phyloP scores from a whole-genome alignment of 2,329 filamentous ascomycete species.

The Sclerotinia sclerotiorum region DNA sequence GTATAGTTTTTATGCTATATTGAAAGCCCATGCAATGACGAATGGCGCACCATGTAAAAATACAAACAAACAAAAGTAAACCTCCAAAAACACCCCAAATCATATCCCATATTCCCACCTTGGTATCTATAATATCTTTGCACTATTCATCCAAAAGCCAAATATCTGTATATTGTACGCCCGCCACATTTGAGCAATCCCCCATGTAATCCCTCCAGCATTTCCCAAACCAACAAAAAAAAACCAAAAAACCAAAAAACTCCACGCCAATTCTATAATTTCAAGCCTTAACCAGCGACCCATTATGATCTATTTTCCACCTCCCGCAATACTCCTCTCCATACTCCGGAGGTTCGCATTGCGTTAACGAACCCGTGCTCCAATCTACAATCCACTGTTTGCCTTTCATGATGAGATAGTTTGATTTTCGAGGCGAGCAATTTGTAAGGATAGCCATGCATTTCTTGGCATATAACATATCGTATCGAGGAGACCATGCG shows the following conservation, averaged over 20 bases:
- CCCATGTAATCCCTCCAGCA: neutral
- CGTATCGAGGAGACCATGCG: constrained; percentile 55
- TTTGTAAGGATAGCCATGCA: constrained; percentile 60
- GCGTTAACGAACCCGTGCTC: constrained; percentile 55
- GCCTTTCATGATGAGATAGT: constrained; percentile 56
- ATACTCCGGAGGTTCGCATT: constrained; percentile 55
- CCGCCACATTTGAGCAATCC: neutral
- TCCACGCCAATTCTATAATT: constrained; percentile 3
- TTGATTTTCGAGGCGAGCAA: constrained; percentile 57
- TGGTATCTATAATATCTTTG: constrained; percentile 7
- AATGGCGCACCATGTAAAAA: neutral
- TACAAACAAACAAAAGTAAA: neutral
- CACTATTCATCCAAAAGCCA: neutral
- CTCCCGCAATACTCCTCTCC: constrained; percentile 42
- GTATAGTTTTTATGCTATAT: neutral
- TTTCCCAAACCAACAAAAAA: neutral
- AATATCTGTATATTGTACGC: constrained; percentile 8
- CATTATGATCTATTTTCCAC: constrained; percentile 17
- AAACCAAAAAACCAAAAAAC: neutral
- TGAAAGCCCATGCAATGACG: neutral
- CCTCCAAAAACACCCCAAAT: neutral
- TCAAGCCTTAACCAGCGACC: constrained; percentile 3
- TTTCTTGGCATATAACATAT: constrained; percentile 59
- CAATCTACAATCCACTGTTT: constrained; percentile 62
- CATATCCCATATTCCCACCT: constrained; percentile 5